Evolutionary conservation across 495 filamentous ascomycete species (phyloP), one percentile per base, ranked within the genome.

Genomic region (Astrothelium macrocarpum): DNA sequence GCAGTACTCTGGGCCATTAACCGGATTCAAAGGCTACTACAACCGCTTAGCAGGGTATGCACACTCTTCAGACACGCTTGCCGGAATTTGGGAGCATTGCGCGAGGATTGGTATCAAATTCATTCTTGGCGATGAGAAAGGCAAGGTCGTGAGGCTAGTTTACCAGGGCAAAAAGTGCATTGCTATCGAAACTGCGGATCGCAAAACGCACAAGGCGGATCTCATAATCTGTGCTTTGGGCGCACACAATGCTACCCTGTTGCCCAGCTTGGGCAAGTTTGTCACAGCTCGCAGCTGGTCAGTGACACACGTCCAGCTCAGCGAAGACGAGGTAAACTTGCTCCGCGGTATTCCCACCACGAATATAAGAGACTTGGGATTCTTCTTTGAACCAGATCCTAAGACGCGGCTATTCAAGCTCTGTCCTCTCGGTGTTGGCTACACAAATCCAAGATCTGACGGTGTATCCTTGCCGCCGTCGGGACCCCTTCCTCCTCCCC

Each of bases 351-450:
- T 84, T 56, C 81, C 83, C 0, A 79, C 83, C 1, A 81, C 77
- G 2, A 81, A 83, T 61, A 78, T 74, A 10, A 77, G 82, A 12
- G 81, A 84, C 70, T 69, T 84, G 18, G 82, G 81, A 0, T 84
- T 84, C 73, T 82, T 84, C 68, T 86, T 84, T 61, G 82, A 84
- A 66, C 82, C 82, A 0, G 81, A 84, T 66, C 77, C 74, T 1
- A 75, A 77, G 67, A 82, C 81, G 0, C 77, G 79, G 31, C 64
- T 83, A 26, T 62, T 84, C 34, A 85, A 85, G 74, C 66, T 85
- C 12, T 82, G 80, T 53, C 79, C 81, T 0, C 75, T 79, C 66
- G 79, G 80, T 20, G 78, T 77, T 0, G 83, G 81, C 1, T 83
- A 80, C 64, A 78, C 80, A 49, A 84, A 85, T 39, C 32, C 59